phyloP scores from a whole-genome alignment of 306 rosid species.

The Acacia acuminata region DNA sequence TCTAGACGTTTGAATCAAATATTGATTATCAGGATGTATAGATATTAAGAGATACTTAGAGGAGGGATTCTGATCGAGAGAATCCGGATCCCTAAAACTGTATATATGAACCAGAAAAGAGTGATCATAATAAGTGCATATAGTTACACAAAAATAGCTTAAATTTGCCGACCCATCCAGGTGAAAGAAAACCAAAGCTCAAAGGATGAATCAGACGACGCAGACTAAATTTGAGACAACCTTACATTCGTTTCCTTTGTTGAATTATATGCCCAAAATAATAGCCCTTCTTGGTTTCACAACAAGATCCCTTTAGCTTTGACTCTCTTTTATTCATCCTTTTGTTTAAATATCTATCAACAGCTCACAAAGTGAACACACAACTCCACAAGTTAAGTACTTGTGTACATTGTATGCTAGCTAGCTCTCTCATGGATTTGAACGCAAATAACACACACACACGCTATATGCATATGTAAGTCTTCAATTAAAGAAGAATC shows the following conservation, averaged over 20 bases:
- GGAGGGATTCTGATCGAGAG: too few species aligned
- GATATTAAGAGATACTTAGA: too few species aligned
- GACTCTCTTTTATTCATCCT: neutral
- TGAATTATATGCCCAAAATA: conserved; percentile 12
- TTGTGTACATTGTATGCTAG: neutral
- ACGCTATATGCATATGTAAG: too few species aligned
- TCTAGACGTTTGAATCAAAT: too few species aligned
- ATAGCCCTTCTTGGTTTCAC: conserved; percentile 28
- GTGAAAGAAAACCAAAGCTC: conserved; percentile 24
- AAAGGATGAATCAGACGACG: neutral
- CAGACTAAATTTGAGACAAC: conserved; percentile 20
- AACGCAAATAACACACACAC: too few species aligned
- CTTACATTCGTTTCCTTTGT: conserved; percentile 2
- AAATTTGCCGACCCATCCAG: too few species aligned
- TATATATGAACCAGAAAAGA: neutral
- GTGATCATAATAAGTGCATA: neutral
- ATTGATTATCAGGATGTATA: too few species aligned
- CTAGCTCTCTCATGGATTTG: neutral
- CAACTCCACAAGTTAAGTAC: neutral
- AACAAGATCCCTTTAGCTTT: conserved; percentile 23
- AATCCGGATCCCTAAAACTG: neutral
- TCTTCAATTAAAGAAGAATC: too few species aligned
- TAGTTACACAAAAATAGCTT: too few species aligned
- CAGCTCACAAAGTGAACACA: neutral
- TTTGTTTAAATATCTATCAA: neutral